Percentiles rank a stretch among this genome's conserved stretches.
Evolutionary conservation across 2,329 filamentous ascomycete genomes (phyloP).

Genomic region (Ophiobolus disseminans): DNA sequence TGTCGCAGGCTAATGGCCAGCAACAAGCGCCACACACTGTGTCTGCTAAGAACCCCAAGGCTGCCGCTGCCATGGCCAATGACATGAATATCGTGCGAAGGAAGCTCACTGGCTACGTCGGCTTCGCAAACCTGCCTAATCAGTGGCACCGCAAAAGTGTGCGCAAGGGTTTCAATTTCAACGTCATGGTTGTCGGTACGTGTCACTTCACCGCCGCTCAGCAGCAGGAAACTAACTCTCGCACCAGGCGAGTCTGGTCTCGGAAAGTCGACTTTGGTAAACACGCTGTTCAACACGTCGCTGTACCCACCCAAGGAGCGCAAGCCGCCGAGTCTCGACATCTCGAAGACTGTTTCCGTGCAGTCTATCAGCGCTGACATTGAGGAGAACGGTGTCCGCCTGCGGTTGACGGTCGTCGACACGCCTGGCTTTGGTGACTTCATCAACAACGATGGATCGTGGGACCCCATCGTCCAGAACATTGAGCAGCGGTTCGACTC

Average conservation of each 20-base stretch:
- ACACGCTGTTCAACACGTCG: slow-evolving; percentile 99
- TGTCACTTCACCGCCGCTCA: slow-evolving; percentile 35
- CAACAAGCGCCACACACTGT: slow-evolving; percentile 64
- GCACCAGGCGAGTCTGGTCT: slow-evolving; percentile 91
- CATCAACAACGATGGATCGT: slow-evolving; percentile 99
- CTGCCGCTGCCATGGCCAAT: slow-evolving; percentile 56
- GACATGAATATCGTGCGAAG: slow-evolving; percentile 93
- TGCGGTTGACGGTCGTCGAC: slow-evolving; percentile 95
- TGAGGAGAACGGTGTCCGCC: slow-evolving; percentile 96
- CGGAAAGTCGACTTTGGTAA: slow-evolving; percentile 98
- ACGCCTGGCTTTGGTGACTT: slow-evolving; percentile 99
- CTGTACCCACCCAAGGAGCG: slow-evolving; percentile 98
- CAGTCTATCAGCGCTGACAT: slow-evolving; percentile 69
- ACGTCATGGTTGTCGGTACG: slow-evolving; percentile 99
- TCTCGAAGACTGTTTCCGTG: slow-evolving; percentile 78
- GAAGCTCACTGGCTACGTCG: slow-evolving; percentile 98
- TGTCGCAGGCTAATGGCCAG: slow-evolving; percentile 59
- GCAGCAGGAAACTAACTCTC: slow-evolving; percentile 20
- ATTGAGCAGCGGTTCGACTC: slow-evolving; percentile 99
- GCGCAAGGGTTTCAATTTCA: slow-evolving; percentile 99
- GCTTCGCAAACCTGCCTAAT: slow-evolving; percentile 98
- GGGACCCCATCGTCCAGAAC: slow-evolving; percentile 98
- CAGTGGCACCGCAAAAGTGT: slow-evolving; percentile 99
- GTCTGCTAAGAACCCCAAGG: slow-evolving; percentile 69
- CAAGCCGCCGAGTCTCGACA: slow-evolving; percentile 95